Evolutionary conservation across 2,329 filamentous ascomycete genomes (phyloP).

Genomic region (Colletotrichum sp.): DNA sequence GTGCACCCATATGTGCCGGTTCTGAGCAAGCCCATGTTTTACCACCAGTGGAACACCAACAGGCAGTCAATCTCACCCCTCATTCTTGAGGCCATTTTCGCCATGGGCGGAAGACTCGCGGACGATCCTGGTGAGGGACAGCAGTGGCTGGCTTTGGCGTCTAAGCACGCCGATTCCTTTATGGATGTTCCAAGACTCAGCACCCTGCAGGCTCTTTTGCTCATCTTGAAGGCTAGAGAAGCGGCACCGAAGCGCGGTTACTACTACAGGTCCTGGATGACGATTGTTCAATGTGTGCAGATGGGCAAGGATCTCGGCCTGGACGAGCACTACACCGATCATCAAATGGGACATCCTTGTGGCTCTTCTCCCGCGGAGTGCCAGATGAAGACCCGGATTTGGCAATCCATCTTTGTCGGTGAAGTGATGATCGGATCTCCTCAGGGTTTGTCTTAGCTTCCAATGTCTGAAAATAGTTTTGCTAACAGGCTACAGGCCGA

Average conservation of each 20-base stretch:
- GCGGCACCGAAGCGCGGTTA: constrained; percentile 93
- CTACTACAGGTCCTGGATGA: constrained; percentile 98
- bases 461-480: not conserved
- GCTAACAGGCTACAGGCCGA: constrained; percentile 59
- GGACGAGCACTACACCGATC: constrained; percentile 83
- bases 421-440: constrained; percentile 94
- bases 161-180: constrained; percentile 88
- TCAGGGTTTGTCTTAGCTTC: constrained; percentile 67
- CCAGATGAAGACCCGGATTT: constrained; percentile 82
- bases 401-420: constrained; percentile 85
- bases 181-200: constrained; percentile 90
- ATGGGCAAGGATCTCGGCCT: constrained; percentile 93
- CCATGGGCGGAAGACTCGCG: constrained; percentile 82
- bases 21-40: constrained; percentile 80
- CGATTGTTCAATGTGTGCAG: constrained; percentile 86
- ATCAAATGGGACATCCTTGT: constrained; percentile 75
- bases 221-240: constrained; percentile 89
- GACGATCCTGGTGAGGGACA: constrained; percentile 85
- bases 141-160: constrained; percentile 91
- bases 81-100: constrained; percentile 88
- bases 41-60: constrained; percentile 87
- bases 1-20: constrained; percentile 95
- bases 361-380: constrained; percentile 76
- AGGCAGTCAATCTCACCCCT: constrained; percentile 87
- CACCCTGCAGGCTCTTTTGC: constrained; percentile 87